Evolutionary conservation across 164 flowering plant genomes (phyloP), one percentile per base, ranked within the genome.

Genomic region (Macadamia integrifolia): DNA sequence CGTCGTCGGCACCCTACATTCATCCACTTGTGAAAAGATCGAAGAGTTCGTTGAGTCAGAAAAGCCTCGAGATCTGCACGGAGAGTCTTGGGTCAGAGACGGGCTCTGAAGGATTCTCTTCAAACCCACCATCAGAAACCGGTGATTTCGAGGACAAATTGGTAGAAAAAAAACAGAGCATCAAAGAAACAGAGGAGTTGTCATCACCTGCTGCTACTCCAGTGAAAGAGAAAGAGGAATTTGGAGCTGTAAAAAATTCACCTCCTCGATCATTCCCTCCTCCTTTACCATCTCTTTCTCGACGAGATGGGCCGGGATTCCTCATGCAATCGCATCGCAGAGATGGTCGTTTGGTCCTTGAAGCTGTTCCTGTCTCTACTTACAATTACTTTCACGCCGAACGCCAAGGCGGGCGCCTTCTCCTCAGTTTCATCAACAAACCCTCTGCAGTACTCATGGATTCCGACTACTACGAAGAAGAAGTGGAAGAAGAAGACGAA

Each of bases 31-130:
- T 77, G 56, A 87, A 84, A 62, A 73, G 77, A 66, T 72, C 85
- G 3, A 55, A 77, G 1, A 87, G 86, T 72, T 77, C 82, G 43
- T 68, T 92, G 60, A 86, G 80, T 52, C 80, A 76, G 61, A 83
- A 81, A 74, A 93, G 98, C 59, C 88, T 93, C 4, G 82, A 93
- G 71, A 78, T 90, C 12, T 93, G 98, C 82, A 92, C 98, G 0
- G 98, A 92, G 76, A 85, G 88, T 60, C 93, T 92, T 23, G 98
- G 98, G 44, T 92, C 98, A 6, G 98, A 92, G 74, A 86, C 92
- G 0, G 98, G 98, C 6, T 92, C 94, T 17, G 98, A 87, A 3
- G 84, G 83, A 35, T 86, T 85, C 72, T 84, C 86, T 9, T 75
- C 80, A 3, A 71, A 67, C 68, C 71, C 87, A 0, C 40, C 86